Evolutionary conservation across 345 rosid species (phyloP).

Genomic region (Crucihimalaya himalaica): DNA sequence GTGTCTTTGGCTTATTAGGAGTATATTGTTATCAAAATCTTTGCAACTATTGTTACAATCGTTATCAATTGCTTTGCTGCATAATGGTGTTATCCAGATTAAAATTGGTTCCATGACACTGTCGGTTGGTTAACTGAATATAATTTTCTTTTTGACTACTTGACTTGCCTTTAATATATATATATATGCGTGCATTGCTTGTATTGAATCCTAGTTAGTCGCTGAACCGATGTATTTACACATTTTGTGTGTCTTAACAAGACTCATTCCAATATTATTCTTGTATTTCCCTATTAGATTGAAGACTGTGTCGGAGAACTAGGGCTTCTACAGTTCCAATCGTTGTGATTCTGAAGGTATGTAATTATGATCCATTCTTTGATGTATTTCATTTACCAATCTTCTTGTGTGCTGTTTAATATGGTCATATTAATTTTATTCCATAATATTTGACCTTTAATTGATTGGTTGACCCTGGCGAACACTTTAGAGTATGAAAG

Average conservation of each 20-base stretch:
- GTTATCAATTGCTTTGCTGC: constrained; percentile 17
- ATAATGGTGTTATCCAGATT: background rate
- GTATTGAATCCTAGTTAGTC: constrained; percentile 6
- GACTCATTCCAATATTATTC: background rate
- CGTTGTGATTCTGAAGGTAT: constrained; percentile 86
- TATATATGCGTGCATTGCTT: background rate
- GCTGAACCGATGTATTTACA: constrained; percentile 8
- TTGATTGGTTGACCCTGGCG: background rate
- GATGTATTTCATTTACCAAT: background rate
- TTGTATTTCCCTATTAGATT: constrained; percentile 51
- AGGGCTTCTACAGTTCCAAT: constrained; percentile 87
- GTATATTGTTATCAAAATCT: constrained; percentile 2
- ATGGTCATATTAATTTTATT: background rate
- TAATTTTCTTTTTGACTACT: background rate
- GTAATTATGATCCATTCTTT: constrained; percentile 31
- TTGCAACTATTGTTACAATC: constrained; percentile 3
- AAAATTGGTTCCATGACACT: background rate
- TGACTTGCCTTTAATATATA: constrained; percentile 6
- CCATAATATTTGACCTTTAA: background rate
- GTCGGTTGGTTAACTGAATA: background rate
- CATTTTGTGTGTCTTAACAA: constrained; percentile 18
- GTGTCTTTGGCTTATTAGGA: background rate
- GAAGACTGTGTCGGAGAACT: constrained; percentile 79
- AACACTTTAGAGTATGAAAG: background rate
- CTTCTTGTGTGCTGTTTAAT: constrained; percentile 8